Percentiles rank a stretch among this genome's conserved stretches.
Evolutionary conservation across 2,329 filamentous ascomycete genomes (phyloP).

Genomic region (Neocucurbitaria cava): DNA sequence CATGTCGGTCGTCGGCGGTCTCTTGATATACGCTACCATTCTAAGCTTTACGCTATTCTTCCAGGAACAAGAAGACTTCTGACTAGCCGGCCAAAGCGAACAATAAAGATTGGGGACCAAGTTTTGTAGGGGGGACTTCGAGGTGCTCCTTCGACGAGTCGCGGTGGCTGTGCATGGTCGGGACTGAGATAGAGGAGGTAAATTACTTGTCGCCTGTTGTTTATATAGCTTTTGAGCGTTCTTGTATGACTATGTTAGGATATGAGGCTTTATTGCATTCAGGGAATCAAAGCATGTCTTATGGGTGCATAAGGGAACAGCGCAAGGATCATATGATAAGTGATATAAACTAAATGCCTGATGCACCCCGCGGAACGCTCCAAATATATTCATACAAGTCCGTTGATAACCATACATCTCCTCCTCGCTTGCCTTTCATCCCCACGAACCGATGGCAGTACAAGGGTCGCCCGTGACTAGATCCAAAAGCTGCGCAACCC

Average conservation of each 20-base stretch:
- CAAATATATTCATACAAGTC: constrained; percentile 15
- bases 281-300: neutral
- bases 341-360: neutral
- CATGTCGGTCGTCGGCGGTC: constrained; percentile 91
- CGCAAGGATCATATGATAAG: neutral
- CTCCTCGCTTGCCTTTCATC: too few relatives aligned
- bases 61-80: constrained; percentile 97
- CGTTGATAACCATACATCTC: constrained; percentile 1
- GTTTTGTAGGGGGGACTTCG: neutral
- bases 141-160: neutral
- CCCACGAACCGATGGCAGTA: neutral
- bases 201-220: constrained; percentile 5
- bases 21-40: constrained; percentile 97
- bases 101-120: constrained; percentile 11
- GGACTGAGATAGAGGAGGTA: neutral
- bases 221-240: constrained; percentile 32
- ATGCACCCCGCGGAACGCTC: constrained; percentile 1
- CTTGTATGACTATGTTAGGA: constrained; percentile 28
- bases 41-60: constrained; percentile 99
- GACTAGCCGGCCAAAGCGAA: constrained; percentile 42
- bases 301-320: neutral
- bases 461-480: neutral
- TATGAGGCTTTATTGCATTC: neutral
- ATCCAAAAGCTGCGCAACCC: neutral
- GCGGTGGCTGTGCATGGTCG: neutral